A percentile compares a stretch with the other conserved stretches of the same genome.
These are phyloP conservation scores for Termitomyces sp. DNA, from an alignment of 768 basidiomycete genomes.

Conservation along the genomic window DNA sequence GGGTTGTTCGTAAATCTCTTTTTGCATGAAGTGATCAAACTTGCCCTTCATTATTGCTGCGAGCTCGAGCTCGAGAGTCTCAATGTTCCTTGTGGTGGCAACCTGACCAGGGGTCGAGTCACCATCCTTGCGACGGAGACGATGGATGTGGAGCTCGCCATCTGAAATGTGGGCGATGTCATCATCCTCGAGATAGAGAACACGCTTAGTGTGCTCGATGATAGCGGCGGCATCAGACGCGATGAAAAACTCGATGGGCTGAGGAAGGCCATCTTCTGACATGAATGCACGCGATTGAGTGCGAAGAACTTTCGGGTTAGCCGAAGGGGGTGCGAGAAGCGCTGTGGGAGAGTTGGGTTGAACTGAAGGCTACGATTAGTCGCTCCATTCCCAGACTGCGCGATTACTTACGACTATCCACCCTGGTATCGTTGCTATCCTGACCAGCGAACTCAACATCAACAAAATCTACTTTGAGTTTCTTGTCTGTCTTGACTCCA, in stretches of 20 bases:
- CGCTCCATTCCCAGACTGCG: background rate
- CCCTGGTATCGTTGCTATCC: slow-evolving; percentile 40
- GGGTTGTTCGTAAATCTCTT: slow-evolving; percentile 99
- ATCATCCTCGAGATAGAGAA: slow-evolving; percentile 97
- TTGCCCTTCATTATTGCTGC: slow-evolving; percentile 99
- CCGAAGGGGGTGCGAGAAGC: slow-evolving; percentile 61
- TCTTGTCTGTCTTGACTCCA: slow-evolving; percentile 99
- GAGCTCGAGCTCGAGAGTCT: slow-evolving; percentile 96
- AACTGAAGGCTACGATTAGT: slow-evolving; percentile 20
- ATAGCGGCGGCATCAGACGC: slow-evolving; percentile 96
- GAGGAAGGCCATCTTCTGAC: slow-evolving; percentile 96
- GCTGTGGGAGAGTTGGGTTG: slow-evolving; percentile 46
- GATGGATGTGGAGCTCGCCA: slow-evolving; percentile 98
- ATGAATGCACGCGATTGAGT: slow-evolving; percentile 98
- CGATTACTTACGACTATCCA: slow-evolving; percentile 33
- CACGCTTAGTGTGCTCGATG: slow-evolving; percentile 98
- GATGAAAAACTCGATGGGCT: slow-evolving; percentile 99
- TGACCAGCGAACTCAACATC: slow-evolving; percentile 92
- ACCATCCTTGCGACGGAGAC: slow-evolving; percentile 83
- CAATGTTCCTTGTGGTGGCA: slow-evolving; percentile 86
- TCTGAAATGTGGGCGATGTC: slow-evolving; percentile 97
- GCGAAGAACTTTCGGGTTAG: slow-evolving; percentile 76
- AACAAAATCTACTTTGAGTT: slow-evolving; percentile 99
- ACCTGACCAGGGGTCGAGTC: slow-evolving; percentile 51
- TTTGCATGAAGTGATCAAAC: slow-evolving; percentile 99